Percentiles rank a stretch among this genome's conserved stretches.
phyloP scores from a whole-genome alignment of 148 eudicot species.

The Rhododendron ovatum region DNA sequence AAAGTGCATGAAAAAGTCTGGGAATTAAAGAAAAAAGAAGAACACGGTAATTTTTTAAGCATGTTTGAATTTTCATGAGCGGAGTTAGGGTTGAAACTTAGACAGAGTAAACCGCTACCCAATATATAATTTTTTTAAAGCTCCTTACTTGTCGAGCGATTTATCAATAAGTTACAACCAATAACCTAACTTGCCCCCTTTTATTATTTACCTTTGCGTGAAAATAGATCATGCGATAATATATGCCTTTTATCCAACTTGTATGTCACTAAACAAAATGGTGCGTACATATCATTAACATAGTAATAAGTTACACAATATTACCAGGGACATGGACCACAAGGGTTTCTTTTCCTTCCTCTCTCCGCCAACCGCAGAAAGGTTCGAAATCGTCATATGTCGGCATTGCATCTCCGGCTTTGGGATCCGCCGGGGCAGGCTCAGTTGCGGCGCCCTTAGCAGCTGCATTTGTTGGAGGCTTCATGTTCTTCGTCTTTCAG shows the following conservation, averaged over 20 bases:
- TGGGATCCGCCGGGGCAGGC: not conserved
- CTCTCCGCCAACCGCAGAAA: constrained; percentile 30
- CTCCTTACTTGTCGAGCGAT: too few species aligned
- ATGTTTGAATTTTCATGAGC: not conserved
- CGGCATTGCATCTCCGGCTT: not conserved
- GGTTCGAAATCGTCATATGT: constrained; percentile 41
- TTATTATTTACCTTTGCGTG: too few species aligned
- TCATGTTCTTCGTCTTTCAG: not conserved
- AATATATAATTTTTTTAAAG: too few species aligned
- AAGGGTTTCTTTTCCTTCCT: constrained; percentile 30
- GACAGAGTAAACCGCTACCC: too few species aligned
- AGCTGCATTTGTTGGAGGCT: not conserved
- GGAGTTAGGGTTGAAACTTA: too few species aligned
- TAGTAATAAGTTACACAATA: not conserved
- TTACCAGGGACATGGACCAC: constrained; percentile 35
- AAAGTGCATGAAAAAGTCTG: not conserved
- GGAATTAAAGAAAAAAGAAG: not conserved
- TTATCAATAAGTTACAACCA: too few species aligned
- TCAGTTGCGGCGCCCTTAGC: not conserved
- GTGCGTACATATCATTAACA: not conserved
- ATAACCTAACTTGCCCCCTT: too few species aligned
- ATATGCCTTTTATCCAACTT: too few species aligned
- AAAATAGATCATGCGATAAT: too few species aligned
- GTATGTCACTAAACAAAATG: too few species aligned
- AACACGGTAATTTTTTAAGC: not conserved